Conservation (phyloP, 148 eudicot genomes). For the Amaranthus palmeri region DNA sequence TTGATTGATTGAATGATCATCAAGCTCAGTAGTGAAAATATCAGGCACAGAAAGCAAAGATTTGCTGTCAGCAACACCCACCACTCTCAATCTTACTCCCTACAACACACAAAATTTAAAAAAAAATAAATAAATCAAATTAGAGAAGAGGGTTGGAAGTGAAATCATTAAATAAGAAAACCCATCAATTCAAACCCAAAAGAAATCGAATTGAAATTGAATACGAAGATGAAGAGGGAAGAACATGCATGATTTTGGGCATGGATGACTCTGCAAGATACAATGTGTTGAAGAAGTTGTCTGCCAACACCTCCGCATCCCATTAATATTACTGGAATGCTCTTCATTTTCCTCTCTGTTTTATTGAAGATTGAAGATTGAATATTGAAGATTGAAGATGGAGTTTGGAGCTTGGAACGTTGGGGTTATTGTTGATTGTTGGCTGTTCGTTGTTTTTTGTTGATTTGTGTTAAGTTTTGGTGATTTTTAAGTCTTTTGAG, state of each 20-base stretch:
- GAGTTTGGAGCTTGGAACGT: too few relatives aligned
- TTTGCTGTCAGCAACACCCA: conserved; percentile 86
- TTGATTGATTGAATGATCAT: conserved; percentile 49
- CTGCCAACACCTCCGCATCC: conserved; percentile 98
- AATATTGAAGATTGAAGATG: not conserved
- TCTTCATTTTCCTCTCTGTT: conserved; percentile 40
- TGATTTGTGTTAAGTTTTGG: too few relatives aligned
- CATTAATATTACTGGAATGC: conserved; percentile 54
- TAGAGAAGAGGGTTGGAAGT: not conserved
- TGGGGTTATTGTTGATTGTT: too few relatives aligned
- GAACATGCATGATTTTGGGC: conserved; percentile 34
- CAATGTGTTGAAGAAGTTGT: conserved; percentile 76
- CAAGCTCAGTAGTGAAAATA: conserved; percentile 62
- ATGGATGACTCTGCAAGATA: conserved; percentile 64
- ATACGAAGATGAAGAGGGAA: not conserved
- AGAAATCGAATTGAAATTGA: not conserved
- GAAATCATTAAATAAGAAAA: not conserved
- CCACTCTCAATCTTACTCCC: conserved; percentile 71
- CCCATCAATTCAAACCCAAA: not conserved
- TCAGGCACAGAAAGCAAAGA: conserved; percentile 52
- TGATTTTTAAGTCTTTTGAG: too few relatives aligned
- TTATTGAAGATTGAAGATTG: not conserved
- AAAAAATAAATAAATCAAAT: not conserved
- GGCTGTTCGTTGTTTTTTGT: too few relatives aligned
- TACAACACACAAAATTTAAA: conserved; percentile 19